phyloP scores from a whole-genome alignment of 768 basidiomycete species.

The Kondoa subrosea region DNA sequence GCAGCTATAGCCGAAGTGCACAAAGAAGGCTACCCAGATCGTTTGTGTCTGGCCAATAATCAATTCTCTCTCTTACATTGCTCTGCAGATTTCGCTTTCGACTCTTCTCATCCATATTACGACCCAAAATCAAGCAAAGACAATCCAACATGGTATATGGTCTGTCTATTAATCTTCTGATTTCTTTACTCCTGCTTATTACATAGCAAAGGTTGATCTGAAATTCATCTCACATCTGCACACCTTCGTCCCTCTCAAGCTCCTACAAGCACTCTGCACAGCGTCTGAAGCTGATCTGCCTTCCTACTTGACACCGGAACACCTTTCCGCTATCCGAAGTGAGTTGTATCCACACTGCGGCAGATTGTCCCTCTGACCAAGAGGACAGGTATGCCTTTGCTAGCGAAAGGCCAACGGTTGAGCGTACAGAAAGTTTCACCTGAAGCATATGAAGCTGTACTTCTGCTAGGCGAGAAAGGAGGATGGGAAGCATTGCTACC shows the following conservation, averaged over 20 bases:
- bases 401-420: background rate
- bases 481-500: slow-evolving; percentile 47
- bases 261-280: slow-evolving; percentile 44
- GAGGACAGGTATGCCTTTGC: slow-evolving; percentile 34
- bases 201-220: slow-evolving; percentile 24
- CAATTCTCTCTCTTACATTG: background rate
- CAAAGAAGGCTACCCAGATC: slow-evolving; percentile 75
- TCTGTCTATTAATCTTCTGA: slow-evolving; percentile 39
- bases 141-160: slow-evolving; percentile 85
- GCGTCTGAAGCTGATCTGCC: slow-evolving; percentile 13
- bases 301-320: slow-evolving; percentile 12
- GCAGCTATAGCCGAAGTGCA: slow-evolving; percentile 55
- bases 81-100: slow-evolving; percentile 4
- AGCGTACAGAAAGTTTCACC: background rate
- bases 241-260: slow-evolving; percentile 59
- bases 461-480: slow-evolving; percentile 48
- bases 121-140: slow-evolving; percentile 50
- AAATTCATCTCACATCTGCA: slow-evolving; percentile 45
- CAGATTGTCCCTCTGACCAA: slow-evolving; percentile 70
- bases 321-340: slow-evolving; percentile 33
- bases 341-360: slow-evolving; percentile 72
- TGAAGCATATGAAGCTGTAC: slow-evolving; percentile 48
- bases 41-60: slow-evolving; percentile 34
- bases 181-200: slow-evolving; percentile 21
- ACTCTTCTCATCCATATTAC: slow-evolving; percentile 25